phyloP scores from a whole-genome alignment of 2,329 filamentous ascomycete species.

The Botryosphaeria agaves region DNA sequence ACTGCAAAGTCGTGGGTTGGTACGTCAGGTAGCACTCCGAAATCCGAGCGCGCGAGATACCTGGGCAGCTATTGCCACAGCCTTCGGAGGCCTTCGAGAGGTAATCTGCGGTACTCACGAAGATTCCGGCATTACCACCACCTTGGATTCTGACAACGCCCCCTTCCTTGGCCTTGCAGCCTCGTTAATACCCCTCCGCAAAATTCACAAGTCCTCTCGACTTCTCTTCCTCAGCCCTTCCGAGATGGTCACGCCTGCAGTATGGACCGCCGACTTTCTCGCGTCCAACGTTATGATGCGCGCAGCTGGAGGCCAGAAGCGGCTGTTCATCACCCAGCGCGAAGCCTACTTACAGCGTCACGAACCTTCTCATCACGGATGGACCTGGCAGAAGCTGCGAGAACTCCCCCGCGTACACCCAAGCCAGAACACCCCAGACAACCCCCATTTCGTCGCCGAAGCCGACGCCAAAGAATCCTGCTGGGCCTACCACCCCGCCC shows the following conservation, averaged over 20 bases:
- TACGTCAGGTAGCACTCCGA: slow-evolving; percentile 44
- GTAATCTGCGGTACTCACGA: slow-evolving; percentile 5
- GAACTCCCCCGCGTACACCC: slow-evolving; percentile 41
- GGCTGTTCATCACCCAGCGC: slow-evolving; percentile 60
- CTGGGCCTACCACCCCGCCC: slow-evolving; percentile 48
- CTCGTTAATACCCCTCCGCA: slow-evolving; percentile 58
- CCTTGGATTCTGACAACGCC: no score
- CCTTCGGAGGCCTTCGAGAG: slow-evolving; percentile 41
- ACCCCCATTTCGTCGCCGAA: slow-evolving; percentile 33
- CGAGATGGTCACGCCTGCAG: slow-evolving; percentile 55
- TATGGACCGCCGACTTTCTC: slow-evolving; percentile 58
- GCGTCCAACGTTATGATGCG: slow-evolving; percentile 58
- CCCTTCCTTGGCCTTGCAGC: slow-evolving; percentile 48
- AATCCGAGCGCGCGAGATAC: slow-evolving; percentile 51
- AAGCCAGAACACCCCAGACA: slow-evolving; percentile 19
- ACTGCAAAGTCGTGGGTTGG: slow-evolving; percentile 57
- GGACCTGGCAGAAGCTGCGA: slow-evolving; percentile 55
- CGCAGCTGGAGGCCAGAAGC: slow-evolving; percentile 38
- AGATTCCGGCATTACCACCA: slow-evolving; percentile 20
- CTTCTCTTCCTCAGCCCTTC: slow-evolving; percentile 52
- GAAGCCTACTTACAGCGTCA: slow-evolving; percentile 55
- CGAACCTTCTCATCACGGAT: slow-evolving; percentile 37
- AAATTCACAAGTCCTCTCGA: slow-evolving; percentile 55
- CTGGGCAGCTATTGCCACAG: slow-evolving; percentile 41
- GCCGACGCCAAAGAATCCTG: slow-evolving; percentile 45